Evolutionary conservation across 768 basidiomycete species (phyloP).

Genomic region (Termitomyces sp.): DNA sequence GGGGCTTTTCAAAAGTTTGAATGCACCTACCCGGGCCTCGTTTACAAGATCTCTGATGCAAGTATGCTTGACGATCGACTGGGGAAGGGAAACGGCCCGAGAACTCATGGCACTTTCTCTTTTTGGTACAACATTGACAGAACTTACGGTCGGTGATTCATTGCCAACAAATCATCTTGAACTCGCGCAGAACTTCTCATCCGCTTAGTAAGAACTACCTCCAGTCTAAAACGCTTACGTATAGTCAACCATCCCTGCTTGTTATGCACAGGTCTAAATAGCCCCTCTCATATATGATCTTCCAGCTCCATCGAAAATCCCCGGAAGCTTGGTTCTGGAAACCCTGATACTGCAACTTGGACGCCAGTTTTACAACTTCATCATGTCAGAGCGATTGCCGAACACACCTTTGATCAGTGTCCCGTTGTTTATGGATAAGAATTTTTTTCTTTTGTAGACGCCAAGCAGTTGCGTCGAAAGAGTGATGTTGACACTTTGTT

Average conservation of each 20-base stretch:
- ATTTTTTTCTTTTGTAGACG: background rate
- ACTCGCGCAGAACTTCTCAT: background rate
- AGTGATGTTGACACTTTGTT: background rate
- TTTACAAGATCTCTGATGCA: constrained; percentile 10
- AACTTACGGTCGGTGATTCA: constrained; percentile 8
- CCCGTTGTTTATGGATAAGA: constrained; percentile 3
- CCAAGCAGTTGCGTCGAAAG: background rate
- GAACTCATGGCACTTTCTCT: constrained; percentile 8
- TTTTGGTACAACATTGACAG: constrained; percentile 10
- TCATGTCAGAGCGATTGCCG: background rate
- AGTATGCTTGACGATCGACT: constrained; percentile 8
- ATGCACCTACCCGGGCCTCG: constrained; percentile 9
- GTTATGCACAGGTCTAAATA: too few species aligned
- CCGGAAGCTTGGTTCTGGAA: constrained; percentile 6
- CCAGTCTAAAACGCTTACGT: constrained; percentile 1
- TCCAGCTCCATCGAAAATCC: constrained; percentile 4
- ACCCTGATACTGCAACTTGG: background rate
- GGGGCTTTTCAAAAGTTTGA: too few species aligned
- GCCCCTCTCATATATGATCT: background rate
- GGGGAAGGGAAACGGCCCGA: background rate
- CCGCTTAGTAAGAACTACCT: background rate
- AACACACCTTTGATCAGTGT: constrained; percentile 7
- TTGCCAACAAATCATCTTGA: background rate
- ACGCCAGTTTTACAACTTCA: background rate
- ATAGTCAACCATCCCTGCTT: background rate